Evolutionary conservation across 768 basidiomycete species (phyloP), one percentile per base, ranked within the genome.

Genomic region (Sarcodon aspratus): DNA sequence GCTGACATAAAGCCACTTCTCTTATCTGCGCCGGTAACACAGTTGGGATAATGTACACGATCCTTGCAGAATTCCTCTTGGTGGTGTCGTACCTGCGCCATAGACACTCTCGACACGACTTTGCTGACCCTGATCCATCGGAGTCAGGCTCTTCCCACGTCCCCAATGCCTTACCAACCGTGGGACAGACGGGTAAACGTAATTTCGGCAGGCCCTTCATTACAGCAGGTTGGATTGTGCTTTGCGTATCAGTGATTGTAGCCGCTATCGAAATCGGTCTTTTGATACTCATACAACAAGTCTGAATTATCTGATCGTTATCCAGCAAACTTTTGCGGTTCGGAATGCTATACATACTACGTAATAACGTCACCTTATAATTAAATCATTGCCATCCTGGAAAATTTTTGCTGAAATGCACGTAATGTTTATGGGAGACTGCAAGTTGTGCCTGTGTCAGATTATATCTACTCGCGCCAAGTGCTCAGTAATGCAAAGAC

Each of bases 141-240:
- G 21, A 5, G 21, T 27, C 21, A 27, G 21, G 21, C 21, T 27
- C 21, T 27, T 5, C 21, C 21, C 21, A 27, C 21, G 50, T 70
- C 51, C 57, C 59, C 21, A 50, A 54, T 7, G 73, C 75, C 6
- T 65, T 78, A 5, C 67, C 70, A 46, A 82, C 82, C 1, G 69
- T 73, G 31, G 84, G 82, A 0, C 79, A 82, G 55, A 74, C 80
- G 49, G 68, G 70, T 32, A 72, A 69, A 43, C 73, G 82, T 1
- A 69, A 82, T 7, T 87, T 80, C 57, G 90, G 89, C 0, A 70
- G 84, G 10, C 85, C 85, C 1, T 91, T 91, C 59, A 61, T 81
- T 13, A 88, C 88, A 0, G 83, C 87, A 6, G 90, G 90, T n/a
- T 76, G 82, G 72, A 76, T 82, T 48, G 76, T 87, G 5, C 50